Evolutionary conservation across 305 asterid genomes (phyloP), one percentile per base, ranked within the genome.

Genomic region (Fraxinus nigra): DNA sequence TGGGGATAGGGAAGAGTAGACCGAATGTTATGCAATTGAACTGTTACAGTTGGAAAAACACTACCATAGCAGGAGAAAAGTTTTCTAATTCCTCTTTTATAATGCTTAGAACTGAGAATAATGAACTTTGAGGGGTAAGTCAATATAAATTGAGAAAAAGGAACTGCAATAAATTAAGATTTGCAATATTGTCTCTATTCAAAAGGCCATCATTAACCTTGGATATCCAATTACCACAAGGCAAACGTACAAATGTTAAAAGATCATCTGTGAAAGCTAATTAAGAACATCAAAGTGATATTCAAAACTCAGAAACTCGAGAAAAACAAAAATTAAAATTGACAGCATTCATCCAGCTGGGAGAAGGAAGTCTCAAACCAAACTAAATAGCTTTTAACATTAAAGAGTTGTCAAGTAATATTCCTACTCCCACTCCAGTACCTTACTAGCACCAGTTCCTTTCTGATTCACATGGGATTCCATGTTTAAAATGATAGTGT

Each of bases 161-260:
- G 9, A 80, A 75, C 51, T 46, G 75, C 61, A 78, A 67, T 63
- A 75, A 46, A 32, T 79, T 33, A 51, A 22, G 54, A 40, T 22
- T 32, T 35, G 40, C 28, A 81, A 80, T 10, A 20, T 79, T 77
- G 14, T 26, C 59, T 74, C 78, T 34, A 81, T 26, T 8, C 65
- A 16, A 54, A 54, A 14, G 20, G 65, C 24, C 65, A 54, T 54
- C 65, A 16, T n/a, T 59, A 59, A 59, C 28, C 67, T 56, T n/a
- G 3, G 69, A 59, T 59, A 26, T 65, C 34, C n/a, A 24, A 65
- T 16, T 22, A 24, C 34, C 72, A 65, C 33, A 65, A 65, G 7
- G n/a, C 14, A 63, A 24, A 30, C 72, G 11, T 24, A 24, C 10
- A 24, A 9, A 65, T 26, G 72, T 65, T 22, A 7, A 61, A 9